Conservation (phyloP, 768 basidiomycete genomes). For the Trametes cubensis region DNA sequence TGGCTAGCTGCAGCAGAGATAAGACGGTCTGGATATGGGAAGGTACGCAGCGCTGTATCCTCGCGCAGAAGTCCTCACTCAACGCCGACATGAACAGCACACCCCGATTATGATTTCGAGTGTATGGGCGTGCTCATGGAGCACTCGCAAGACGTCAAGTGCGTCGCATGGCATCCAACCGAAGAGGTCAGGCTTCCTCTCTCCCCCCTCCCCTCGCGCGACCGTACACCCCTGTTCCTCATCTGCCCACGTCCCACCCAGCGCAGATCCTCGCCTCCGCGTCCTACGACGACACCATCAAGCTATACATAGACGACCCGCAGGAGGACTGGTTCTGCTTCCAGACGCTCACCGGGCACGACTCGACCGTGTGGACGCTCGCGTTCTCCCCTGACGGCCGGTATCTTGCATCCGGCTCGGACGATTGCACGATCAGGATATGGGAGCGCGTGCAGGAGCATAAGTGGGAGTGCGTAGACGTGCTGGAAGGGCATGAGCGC, state of each 20-base stretch:
- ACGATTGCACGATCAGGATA: constrained; percentile 80
- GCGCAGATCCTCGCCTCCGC: constrained; percentile 90
- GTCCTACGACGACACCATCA: constrained; percentile 96
- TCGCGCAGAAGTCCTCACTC: not conserved
- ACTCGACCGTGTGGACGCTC: constrained; percentile 90
- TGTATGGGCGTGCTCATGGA: constrained; percentile 96
- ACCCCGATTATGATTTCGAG: constrained; percentile 92
- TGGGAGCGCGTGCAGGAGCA: constrained; percentile 73
- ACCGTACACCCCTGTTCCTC: not conserved
- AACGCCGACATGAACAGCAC: constrained; percentile 50
- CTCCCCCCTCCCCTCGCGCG: not conserved
- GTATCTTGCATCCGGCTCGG: constrained; percentile 87
- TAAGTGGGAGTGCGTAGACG: constrained; percentile 63
- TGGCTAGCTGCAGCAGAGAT: constrained; percentile 95
- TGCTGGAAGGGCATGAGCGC: constrained; percentile 67
- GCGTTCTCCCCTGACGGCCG: constrained; percentile 74
- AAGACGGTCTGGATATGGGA: constrained; percentile 99
- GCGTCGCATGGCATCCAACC: constrained; percentile 89
- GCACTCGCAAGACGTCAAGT: constrained; percentile 95
- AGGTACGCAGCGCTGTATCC: constrained; percentile 49
- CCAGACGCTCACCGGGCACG: constrained; percentile 76
- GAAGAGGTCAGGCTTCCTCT: constrained; percentile 71
- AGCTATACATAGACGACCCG: constrained; percentile 91
- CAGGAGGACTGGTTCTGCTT: constrained; percentile 94
- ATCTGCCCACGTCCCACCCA: constrained; percentile 23